Evolutionary conservation across 1,139 yeast species (phyloP).

Genomic region (Diutina neorugosa): DNA sequence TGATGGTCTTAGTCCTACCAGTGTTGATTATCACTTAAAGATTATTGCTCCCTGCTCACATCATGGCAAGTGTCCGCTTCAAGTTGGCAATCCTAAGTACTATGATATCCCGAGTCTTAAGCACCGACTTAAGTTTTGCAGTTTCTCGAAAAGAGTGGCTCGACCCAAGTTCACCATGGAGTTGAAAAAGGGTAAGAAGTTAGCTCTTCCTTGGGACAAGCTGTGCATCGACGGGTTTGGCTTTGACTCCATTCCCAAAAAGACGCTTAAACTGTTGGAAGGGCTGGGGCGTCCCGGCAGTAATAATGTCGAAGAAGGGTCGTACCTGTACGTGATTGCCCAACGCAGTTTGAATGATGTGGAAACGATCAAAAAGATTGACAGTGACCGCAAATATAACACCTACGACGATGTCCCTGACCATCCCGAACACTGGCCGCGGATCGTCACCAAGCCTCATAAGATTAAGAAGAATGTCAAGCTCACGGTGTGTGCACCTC

Average conservation of each 20-base stretch:
- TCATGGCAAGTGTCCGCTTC: conserved; percentile 80
- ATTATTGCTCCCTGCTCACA: conserved; percentile 88
- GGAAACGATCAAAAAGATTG: conserved; percentile 22
- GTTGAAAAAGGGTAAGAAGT: conserved; percentile 65
- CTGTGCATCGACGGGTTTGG: conserved; percentile 44
- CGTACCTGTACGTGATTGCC: conserved; percentile 65
- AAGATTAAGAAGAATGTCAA: conserved; percentile 78
- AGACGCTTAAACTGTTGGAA: conserved; percentile 18
- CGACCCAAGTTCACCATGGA: conserved; percentile 74
- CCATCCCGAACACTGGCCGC: conserved; percentile 42
- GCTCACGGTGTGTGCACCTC: conserved; percentile 67
- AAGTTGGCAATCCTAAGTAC: conserved; percentile 59
- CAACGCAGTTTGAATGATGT: conserved; percentile 38
- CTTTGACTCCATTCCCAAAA: conserved; percentile 18
- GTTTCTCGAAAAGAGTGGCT: conserved; percentile 58
- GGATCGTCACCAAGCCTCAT: conserved; percentile 61
- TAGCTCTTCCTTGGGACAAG: conserved; percentile 65
- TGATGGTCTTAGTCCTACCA: conserved; percentile 7
- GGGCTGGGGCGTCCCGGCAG: conserved; percentile 68
- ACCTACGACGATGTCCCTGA: conserved; percentile 10
- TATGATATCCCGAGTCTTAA: conserved; percentile 52
- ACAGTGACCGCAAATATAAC: conserved; percentile 17
- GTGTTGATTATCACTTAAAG: conserved; percentile 39
- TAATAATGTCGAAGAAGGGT: conserved; percentile 59
- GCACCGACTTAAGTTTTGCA: conserved; percentile 58